Evolutionary conservation across 345 rosid genomes (phyloP).

Genomic region (Euphorbia peplus): DNA sequence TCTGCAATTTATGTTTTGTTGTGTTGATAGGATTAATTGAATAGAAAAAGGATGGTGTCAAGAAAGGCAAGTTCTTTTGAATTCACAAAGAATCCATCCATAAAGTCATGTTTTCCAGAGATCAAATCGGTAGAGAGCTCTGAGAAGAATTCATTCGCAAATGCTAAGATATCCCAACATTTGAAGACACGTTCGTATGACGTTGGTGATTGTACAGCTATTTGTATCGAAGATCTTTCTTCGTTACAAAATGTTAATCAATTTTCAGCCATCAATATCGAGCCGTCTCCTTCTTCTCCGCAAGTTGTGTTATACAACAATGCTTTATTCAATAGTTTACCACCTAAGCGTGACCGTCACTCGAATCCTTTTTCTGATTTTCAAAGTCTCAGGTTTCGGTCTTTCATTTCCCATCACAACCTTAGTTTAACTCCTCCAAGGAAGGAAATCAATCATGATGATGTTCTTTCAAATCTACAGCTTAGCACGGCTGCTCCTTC

Average conservation of each 20-base stretch:
- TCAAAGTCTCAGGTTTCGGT: slow-evolving; percentile 1
- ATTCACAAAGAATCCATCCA: slow-evolving; percentile 3
- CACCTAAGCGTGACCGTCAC: not conserved
- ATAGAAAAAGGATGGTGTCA: not conserved
- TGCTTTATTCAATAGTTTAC: slow-evolving; percentile 6
- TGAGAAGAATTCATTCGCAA: not conserved
- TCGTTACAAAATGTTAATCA: not conserved
- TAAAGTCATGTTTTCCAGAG: slow-evolving; percentile 11
- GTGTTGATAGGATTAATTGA: not conserved
- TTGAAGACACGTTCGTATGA: not conserved
- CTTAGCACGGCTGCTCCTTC: not conserved
- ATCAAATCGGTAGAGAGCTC: slow-evolving; percentile 6
- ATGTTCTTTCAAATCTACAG: not conserved
- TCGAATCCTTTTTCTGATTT: not conserved
- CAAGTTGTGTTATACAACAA: slow-evolving; percentile 9
- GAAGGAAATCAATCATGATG: not conserved
- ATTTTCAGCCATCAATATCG: slow-evolving; percentile 1
- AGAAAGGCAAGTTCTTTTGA: not conserved
- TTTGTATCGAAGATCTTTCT: not conserved
- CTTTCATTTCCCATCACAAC: not conserved
- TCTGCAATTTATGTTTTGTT: not conserved
- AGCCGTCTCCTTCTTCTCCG: slow-evolving; percentile 2
- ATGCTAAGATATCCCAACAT: not conserved
- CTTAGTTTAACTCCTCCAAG: not conserved
- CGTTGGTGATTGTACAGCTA: not conserved